Evolutionary conservation across 495 filamentous ascomycete genomes (phyloP), one percentile per base, ranked within the genome.

Genomic region (Aspergillus panamensis): DNA sequence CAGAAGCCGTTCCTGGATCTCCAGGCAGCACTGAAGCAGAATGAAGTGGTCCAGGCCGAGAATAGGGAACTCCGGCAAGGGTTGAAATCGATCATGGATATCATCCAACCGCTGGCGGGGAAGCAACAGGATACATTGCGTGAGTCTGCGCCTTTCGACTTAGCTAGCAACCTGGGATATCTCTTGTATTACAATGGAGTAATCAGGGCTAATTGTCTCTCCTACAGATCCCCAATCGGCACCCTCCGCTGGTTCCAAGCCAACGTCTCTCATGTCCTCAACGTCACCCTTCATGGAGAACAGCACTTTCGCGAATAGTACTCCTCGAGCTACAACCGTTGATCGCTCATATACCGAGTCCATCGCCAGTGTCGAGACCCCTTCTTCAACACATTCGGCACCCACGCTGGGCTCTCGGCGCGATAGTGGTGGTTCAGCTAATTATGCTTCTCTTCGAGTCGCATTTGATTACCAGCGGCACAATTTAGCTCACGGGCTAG

Each of bases 1-100:
- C 87, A 90, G 71, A 85, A 91, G 65, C 89, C 90, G 0, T 90
- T 89, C 62, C 82, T 86, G 61, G 89, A 95, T 64, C 81, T 93
- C 12, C 88, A 91, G 74, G 73, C 79, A 19, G 87, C 81, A 12
- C 58, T 90, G 35, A 77, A 80, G 35, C 82, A 88, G 68, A 91
- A 88, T 77, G 86, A 89, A 62, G 75, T 80, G 9, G 79, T 87
- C 32, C 79, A 87, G 69, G 79, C 79, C 30, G 89, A 93, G 66
- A 89, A 91, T 68, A 78, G 77, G 39, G 84, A 88, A 49, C 81
- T 92, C 42, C 84, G 81, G 63, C 76, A 77, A 66, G 77, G 80
- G 30, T 67, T 95, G 58, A 76, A 78, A 37, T 72, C 77, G 17
- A 80, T 88, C 19, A 69, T 89, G 67, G 73, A 79, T 49, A 76